phyloP scores from a whole-genome alignment of 208 protist species.

The Acanthamoeba lenticulata region DNA sequence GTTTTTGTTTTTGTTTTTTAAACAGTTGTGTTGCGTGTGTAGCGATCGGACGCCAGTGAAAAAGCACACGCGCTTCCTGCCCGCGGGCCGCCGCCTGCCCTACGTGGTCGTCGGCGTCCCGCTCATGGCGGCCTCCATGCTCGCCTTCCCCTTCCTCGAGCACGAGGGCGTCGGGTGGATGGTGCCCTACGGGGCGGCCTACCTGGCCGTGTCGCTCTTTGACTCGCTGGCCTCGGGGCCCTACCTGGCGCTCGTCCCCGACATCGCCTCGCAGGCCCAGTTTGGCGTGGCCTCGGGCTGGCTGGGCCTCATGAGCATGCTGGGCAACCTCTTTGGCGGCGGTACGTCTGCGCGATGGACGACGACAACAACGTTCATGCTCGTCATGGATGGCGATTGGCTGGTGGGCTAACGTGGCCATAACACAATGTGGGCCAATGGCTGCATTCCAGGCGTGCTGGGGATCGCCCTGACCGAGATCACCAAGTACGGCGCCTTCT shows the following conservation, averaged over 20 bases:
- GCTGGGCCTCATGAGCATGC: slow-evolving; percentile 30
- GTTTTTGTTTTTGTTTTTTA: neutral
- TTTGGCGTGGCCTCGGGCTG: neutral
- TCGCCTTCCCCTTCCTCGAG: neutral
- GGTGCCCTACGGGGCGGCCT: neutral
- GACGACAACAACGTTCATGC: too few species aligned
- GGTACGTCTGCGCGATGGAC: neutral
- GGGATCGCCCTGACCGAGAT: neutral
- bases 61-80: neutral
- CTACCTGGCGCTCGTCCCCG: neutral
- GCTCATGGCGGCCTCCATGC: neutral
- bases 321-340: neutral
- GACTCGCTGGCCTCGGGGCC: neutral
- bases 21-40: neutral
- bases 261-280: neutral
- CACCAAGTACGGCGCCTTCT: neutral
- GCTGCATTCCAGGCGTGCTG: neutral
- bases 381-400: too few species aligned
- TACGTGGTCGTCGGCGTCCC: neutral
- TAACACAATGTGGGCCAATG: neutral
- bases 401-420: neutral
- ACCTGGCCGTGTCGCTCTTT: neutral
- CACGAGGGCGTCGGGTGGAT: neutral
- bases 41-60: neutral
- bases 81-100: neutral